A percentile compares a stretch with the other conserved stretches of the same genome.
phyloP scores from a whole-genome alignment of 306 rosid species.

The Vigna unguiculata region DNA sequence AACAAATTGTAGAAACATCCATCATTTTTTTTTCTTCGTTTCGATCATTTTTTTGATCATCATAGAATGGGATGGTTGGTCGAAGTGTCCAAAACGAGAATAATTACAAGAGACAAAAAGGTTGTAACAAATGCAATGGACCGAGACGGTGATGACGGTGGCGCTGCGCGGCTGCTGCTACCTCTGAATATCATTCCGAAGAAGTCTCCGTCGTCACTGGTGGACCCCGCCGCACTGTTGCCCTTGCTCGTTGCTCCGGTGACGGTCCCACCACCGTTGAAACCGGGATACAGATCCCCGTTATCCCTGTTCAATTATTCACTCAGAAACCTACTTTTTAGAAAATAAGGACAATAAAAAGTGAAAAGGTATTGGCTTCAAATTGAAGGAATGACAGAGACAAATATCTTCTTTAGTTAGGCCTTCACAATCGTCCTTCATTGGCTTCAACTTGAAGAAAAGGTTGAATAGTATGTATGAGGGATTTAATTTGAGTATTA shows the following conservation, averaged over 20 bases:
- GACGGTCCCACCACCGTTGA: constrained; percentile 63
- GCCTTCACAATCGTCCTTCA: too few relatives aligned
- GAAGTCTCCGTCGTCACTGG: constrained; percentile 62
- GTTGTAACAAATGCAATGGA: constrained; percentile 48
- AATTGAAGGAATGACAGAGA: constrained; percentile 29
- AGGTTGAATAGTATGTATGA: constrained; percentile 14
- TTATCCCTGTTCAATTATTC: constrained; percentile 65
- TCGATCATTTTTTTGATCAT: constrained; percentile 33
- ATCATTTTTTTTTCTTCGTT: constrained; percentile 10
- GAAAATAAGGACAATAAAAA: not conserved
- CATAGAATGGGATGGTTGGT: constrained; percentile 52
- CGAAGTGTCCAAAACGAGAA: constrained; percentile 60
- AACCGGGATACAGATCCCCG: constrained; percentile 57
- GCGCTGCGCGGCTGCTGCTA: constrained; percentile 57
- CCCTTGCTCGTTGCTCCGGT: constrained; percentile 58
- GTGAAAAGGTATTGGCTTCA: constrained; percentile 19
- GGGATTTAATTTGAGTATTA: constrained; percentile 24
- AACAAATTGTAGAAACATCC: constrained; percentile 27
- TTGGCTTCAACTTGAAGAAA: constrained; percentile 45
- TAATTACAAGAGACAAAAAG: constrained; percentile 60
- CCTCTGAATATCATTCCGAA: constrained; percentile 85
- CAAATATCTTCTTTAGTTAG: too few relatives aligned
- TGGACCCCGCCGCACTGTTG: constrained; percentile 50
- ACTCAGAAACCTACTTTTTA: constrained; percentile 29
- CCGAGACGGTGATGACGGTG: constrained; percentile 44